A percentile compares a stretch with the other conserved stretches of the same genome.
Evolutionary conservation across 2,329 filamentous ascomycete genomes (phyloP).

Genomic region (Exophiala viscosa): DNA sequence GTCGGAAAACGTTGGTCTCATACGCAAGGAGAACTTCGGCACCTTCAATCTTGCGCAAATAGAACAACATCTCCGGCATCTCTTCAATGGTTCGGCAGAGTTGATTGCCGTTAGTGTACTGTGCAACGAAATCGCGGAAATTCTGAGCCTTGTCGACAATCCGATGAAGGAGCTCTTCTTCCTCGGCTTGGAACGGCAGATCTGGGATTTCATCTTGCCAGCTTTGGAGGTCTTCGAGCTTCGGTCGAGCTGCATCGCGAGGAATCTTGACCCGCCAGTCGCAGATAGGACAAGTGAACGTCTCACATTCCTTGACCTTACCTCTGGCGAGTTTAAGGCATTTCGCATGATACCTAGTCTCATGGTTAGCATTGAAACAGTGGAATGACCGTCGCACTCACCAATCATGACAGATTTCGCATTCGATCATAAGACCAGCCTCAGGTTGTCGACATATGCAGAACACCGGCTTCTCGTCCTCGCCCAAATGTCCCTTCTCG

Average conservation of each 20-base stretch:
- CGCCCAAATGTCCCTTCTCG: constrained; percentile 51
- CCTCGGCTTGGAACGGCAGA: constrained; percentile 92
- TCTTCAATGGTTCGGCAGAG: constrained; percentile 74
- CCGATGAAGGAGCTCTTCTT: constrained; percentile 78
- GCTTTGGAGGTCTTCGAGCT: constrained; percentile 79
- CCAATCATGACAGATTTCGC: constrained; percentile 97
- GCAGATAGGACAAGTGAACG: constrained; percentile 96
- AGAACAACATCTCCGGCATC: constrained; percentile 86
- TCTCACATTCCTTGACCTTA: constrained; percentile 97
- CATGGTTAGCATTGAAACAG: constrained; percentile 29
- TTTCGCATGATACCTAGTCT: constrained; percentile 84
- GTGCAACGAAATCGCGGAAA: constrained; percentile 77
- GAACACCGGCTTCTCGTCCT: constrained; percentile 74
- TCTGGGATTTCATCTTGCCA: constrained; percentile 79
- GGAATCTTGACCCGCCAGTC: constrained; percentile 97
- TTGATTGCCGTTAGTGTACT: constrained; percentile 71
- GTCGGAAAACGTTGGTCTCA: constrained; percentile 97
- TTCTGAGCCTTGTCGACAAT: constrained; percentile 81
- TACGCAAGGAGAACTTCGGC: constrained; percentile 86
- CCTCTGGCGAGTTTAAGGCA: constrained; percentile 96
- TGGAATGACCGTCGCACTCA: constrained; percentile 45
- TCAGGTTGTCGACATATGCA: constrained; percentile 93
- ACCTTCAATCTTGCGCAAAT: constrained; percentile 93
- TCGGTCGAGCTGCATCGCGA: constrained; percentile 89
- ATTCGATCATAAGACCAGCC: constrained; percentile 99